Evolutionary conservation across 169 alveolate genomes (phyloP).

Genomic region (Blepharisma undulans): DNA sequence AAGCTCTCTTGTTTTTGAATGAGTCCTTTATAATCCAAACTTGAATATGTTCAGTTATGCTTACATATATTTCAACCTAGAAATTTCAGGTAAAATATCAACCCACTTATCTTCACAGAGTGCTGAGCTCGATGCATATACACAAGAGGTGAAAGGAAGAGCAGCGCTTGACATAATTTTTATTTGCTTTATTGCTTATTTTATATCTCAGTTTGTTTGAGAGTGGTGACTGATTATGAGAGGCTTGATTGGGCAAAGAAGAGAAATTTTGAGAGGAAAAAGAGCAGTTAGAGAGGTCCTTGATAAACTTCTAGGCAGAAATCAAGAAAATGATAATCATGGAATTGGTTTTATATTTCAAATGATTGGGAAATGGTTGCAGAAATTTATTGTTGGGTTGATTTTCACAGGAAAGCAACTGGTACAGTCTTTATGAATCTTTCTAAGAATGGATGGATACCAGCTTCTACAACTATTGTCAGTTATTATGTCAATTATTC

Average conservation of each 20-base stretch:
- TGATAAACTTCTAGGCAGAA: not conserved
- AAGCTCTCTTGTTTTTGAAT: not conserved
- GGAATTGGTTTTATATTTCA: not conserved
- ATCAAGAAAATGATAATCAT: not conserved
- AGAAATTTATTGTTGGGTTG: not conserved
- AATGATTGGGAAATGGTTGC: not conserved
- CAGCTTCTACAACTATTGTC: not conserved
- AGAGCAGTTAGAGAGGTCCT: not conserved
- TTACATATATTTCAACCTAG: not conserved
- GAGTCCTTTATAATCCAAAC: not conserved
- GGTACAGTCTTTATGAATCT: not conserved
- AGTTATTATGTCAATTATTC: not conserved
- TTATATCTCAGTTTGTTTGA: not conserved
- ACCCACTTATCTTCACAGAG: not conserved
- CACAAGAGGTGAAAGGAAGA: not conserved
- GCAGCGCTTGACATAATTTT: constrained; percentile 15
- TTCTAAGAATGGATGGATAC: not conserved
- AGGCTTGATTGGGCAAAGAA: not conserved
- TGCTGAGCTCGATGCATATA: not conserved
- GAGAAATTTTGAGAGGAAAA: not conserved
- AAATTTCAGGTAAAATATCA: not conserved
- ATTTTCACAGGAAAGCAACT: not conserved
- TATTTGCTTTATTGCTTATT: not conserved
- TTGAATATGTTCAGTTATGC: not conserved
- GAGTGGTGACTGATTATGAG: not conserved